phyloP scores from a whole-genome alignment of 2,329 filamentous ascomycete species.

The Helotiales sp. region DNA sequence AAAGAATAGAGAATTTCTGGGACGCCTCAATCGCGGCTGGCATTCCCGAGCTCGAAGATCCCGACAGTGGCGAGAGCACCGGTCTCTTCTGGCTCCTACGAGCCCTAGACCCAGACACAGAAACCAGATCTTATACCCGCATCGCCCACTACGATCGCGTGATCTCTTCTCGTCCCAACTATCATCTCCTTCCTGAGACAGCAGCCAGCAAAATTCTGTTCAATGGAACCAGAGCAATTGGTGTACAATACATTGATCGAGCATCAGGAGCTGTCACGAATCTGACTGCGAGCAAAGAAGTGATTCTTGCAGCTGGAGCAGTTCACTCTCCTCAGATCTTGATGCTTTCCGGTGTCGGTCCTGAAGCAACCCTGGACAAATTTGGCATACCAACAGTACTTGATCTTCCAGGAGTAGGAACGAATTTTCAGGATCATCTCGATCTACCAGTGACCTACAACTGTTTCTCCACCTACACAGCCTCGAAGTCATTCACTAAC shows the following conservation, averaged over 20 bases:
- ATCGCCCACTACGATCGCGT: conserved; percentile 41
- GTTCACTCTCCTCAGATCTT: neutral
- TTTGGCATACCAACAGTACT: conserved; percentile 37
- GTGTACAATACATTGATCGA: conserved; percentile 1
- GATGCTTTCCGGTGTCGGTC: conserved; percentile 28
- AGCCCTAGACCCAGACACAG: conserved; percentile 11
- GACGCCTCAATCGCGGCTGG: conserved; percentile 2
- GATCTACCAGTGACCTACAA: conserved; percentile 10
- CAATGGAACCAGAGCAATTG: conserved; percentile 7
- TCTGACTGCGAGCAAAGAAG: conserved; percentile 34
- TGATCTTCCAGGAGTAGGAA: conserved; percentile 43
- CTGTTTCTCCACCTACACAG: conserved; percentile 11
- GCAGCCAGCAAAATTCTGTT: conserved; percentile 51
- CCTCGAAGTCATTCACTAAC: too few relatives aligned
- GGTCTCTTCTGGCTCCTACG: conserved; percentile 16
- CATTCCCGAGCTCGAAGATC: conserved; percentile 5
- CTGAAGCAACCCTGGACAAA: conserved; percentile 31
- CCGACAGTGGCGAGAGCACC: conserved; percentile 7
- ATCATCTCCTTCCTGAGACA: conserved; percentile 56
- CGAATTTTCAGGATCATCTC: conserved; percentile 37
- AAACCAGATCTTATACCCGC: conserved; percentile 40
- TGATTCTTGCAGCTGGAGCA: conserved; percentile 36
- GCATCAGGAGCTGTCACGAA: neutral
- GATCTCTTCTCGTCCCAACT: conserved; percentile 40
- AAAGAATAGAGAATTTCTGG: conserved; percentile 9